Base-by-base conservation (phyloP, 176 grass and related monocot species). In the Musa itinerans region DNA sequence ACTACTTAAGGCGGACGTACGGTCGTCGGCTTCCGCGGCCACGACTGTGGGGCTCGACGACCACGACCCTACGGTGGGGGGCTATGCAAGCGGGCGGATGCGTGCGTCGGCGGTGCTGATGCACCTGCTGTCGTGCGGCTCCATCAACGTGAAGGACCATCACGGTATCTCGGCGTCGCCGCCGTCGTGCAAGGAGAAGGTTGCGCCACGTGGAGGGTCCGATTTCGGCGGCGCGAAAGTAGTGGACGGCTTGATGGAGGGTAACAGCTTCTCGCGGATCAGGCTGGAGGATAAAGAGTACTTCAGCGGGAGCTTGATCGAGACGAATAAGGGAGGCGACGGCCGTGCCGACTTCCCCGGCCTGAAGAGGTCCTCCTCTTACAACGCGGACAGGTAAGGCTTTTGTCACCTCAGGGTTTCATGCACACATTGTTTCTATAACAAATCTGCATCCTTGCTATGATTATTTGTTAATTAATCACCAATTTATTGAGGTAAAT, bases 101-200 rank as follows among this genome's bases (percentile, higher is more conserved):
- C 87, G 89, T 21, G 78, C 85, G 26, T 86, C 89, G 50, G 53
- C 89, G 50, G 61, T 96, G 71, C 83, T 96, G 8, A 88, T 92
- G 93, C 87, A 96, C 25, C 81, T 96, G 49, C 84, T 96, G 22
- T 96, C 93, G 1, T 96, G 93, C 57, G 89, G 89, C 23, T 90
- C 85, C 63, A 79, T 88, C 62, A 26, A 71, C 10, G 17, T 71
- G 51, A 87, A 76, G 69, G 82, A 83, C 1, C 13, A 29, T 8
- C 51, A 29, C 51, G 53, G 11, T 0, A 16, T 53, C 5, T 54
- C 53, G 1, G 71, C 50, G 71, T 55, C 71, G 71, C 9, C 68
- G 34, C 17, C 17, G 68, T 11, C 70, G 27, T 55, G 55, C 26
- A 58, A 61, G 43, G 66, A 78, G 0, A 72, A 74, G 4, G 2